These are phyloP conservation scores for Annulohypoxylon bovei DNA, from an alignment of 495 filamentous ascomycete genomes.

Conservation along the genomic window DNA sequence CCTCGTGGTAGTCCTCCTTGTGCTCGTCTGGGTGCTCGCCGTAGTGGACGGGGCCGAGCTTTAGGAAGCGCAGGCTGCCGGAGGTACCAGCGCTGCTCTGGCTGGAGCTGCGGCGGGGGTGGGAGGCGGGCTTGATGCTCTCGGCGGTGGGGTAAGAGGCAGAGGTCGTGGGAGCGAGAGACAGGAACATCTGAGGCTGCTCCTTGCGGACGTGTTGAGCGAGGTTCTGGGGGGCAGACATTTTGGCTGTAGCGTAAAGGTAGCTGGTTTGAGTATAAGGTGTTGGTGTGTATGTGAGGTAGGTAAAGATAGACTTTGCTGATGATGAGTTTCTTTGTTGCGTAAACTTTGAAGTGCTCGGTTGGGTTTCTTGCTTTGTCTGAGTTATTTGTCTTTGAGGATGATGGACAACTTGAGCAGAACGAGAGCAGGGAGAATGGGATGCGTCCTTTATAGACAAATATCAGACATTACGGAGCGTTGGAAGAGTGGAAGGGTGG, in stretches of 20 bases:
- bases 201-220: constrained; percentile 30
- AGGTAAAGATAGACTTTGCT: constrained; percentile 12
- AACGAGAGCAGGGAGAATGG: constrained; percentile 20
- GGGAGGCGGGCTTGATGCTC: constrained; percentile 42
- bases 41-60: constrained; percentile 61
- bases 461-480: constrained; percentile 5
- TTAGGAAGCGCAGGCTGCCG: constrained; percentile 56
- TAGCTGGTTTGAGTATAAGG: constrained; percentile 4
- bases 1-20: constrained; percentile 58
- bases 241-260: constrained; percentile 20
- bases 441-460: constrained; percentile 35
- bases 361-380: constrained; percentile 26
- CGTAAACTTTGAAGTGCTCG: constrained; percentile 11
- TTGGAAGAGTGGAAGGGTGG: constrained; percentile 10
- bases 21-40: constrained; percentile 57
- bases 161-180: constrained; percentile 56
- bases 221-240: constrained; percentile 39
- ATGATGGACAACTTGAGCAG: constrained; percentile 23
- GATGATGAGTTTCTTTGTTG: constrained; percentile 25
- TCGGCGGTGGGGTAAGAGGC: constrained; percentile 54
- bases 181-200: constrained; percentile 55
- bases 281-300: neutral
- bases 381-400: constrained; percentile 20
- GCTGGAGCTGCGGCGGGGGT: constrained; percentile 45
- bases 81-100: constrained; percentile 35